These are phyloP conservation scores for Stephania cephalantha DNA, from an alignment of 164 flowering plant species.

Conservation along the genomic window DNA sequence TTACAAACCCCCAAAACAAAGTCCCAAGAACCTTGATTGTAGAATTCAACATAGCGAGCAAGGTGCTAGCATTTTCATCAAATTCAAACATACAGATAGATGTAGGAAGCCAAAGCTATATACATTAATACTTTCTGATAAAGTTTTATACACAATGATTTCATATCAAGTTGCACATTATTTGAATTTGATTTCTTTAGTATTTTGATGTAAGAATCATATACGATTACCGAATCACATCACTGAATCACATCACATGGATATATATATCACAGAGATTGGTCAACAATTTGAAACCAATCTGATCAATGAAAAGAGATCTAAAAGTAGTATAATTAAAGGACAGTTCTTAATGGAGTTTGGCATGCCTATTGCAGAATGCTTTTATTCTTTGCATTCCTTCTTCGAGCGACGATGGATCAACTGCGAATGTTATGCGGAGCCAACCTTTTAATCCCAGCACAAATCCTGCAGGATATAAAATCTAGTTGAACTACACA, in stretches of 20 bases:
- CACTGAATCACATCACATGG: too few relatives aligned
- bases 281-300: neutral
- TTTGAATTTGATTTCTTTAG: neutral
- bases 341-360: slow-evolving; percentile 6
- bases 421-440: slow-evolving; percentile 19
- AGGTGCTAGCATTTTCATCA: neutral
- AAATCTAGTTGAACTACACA: neutral
- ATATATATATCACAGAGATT: neutral
- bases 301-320: too few relatives aligned
- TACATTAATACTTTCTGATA: neutral
- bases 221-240: too few relatives aligned
- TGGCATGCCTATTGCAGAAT: slow-evolving; percentile 18
- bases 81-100: neutral
- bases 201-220: neutral
- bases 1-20: neutral
- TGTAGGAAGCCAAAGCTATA: neutral
- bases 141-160: neutral
- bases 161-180: neutral
- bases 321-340: too few relatives aligned
- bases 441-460: slow-evolving; percentile 21
- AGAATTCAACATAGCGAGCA: neutral
- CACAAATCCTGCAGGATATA: slow-evolving; percentile 15
- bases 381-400: slow-evolving; percentile 18
- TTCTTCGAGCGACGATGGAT: slow-evolving; percentile 10
- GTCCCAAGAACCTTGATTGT: neutral